These are phyloP conservation scores for Thelonectria discophora DNA, from an alignment of 2,329 filamentous ascomycete genomes.

Conservation along the genomic window DNA sequence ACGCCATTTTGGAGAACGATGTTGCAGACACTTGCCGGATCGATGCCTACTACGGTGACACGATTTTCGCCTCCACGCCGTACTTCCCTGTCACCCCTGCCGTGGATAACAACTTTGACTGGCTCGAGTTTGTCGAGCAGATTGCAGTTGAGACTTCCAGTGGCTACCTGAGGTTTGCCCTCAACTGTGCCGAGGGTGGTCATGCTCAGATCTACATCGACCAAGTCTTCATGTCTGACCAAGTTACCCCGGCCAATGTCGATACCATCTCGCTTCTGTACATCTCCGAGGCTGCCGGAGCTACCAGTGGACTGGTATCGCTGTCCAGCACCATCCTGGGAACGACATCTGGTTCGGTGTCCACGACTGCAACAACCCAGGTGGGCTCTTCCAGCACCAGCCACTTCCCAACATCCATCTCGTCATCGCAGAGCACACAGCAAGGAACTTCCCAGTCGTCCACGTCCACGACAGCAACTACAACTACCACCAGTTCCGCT, in stretches of 20 bases:
- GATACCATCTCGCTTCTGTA: constrained; percentile 33
- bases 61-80: constrained; percentile 26
- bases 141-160: constrained; percentile 28
- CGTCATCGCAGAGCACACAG: neutral
- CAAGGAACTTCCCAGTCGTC: constrained; percentile 7
- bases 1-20: constrained; percentile 28
- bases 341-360: constrained; percentile 12
- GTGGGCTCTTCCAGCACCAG: neutral
- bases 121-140: constrained; percentile 27
- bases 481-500: neutral
- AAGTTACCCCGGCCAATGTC: constrained; percentile 29
- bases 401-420: neutral
- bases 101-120: constrained; percentile 6
- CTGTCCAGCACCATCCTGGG: constrained; percentile 17
- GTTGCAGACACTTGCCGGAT: constrained; percentile 30
- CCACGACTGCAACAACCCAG: neutral
- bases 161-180: constrained; percentile 33
- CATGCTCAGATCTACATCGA: constrained; percentile 36
- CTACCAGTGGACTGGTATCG: constrained; percentile 13
- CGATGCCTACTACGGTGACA: constrained; percentile 31
- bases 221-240: constrained; percentile 37
- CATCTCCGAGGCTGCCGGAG: neutral
- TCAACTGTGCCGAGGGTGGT: constrained; percentile 30
- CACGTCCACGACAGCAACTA: neutral
- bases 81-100: constrained; percentile 29